Percentiles rank a stretch among this genome's conserved stretches.
phyloP scores from a whole-genome alignment of 2,329 filamentous ascomycete genomes.

The Phyllosticta paracitricarpa region DNA sequence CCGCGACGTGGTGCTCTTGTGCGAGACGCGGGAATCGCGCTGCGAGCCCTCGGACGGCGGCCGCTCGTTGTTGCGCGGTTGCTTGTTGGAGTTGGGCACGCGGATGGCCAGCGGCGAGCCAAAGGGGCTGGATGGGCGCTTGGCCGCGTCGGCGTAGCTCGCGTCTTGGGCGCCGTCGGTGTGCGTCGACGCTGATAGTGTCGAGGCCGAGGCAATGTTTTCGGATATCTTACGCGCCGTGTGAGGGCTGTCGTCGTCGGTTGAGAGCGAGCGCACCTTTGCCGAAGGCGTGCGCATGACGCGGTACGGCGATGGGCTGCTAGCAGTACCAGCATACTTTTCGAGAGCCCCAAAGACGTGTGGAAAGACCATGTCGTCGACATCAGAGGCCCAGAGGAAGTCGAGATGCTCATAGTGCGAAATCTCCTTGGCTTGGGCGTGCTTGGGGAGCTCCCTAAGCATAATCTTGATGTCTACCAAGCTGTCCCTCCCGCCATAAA shows the following conservation, averaged over 20 bases:
- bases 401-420: constrained; percentile 94
- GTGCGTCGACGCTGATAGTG: neutral
- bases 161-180: neutral
- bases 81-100: neutral
- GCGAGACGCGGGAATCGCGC: constrained; percentile 8
- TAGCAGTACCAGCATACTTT: constrained; percentile 38
- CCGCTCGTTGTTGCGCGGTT: neutral
- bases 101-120: constrained; percentile 1
- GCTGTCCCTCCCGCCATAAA: constrained; percentile 90
- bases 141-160: neutral
- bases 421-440: constrained; percentile 78
- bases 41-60: constrained; percentile 2
- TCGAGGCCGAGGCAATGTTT: constrained; percentile 2
- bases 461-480: constrained; percentile 89
- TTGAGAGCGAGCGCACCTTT: neutral
- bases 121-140: neutral
- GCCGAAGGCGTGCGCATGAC: constrained; percentile 1
- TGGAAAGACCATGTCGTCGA: constrained; percentile 74
- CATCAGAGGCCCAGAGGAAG: constrained; percentile 86
- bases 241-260: constrained; percentile 6
- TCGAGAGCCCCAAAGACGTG: constrained; percentile 86
- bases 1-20: constrained; percentile 18
- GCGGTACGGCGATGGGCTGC: constrained; percentile 5
- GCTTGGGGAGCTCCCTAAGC: constrained; percentile 74
- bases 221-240: constrained; percentile 9